phyloP scores from a whole-genome alignment of 2,329 filamentous ascomycete genomes.

The Macrophomina tecta region DNA sequence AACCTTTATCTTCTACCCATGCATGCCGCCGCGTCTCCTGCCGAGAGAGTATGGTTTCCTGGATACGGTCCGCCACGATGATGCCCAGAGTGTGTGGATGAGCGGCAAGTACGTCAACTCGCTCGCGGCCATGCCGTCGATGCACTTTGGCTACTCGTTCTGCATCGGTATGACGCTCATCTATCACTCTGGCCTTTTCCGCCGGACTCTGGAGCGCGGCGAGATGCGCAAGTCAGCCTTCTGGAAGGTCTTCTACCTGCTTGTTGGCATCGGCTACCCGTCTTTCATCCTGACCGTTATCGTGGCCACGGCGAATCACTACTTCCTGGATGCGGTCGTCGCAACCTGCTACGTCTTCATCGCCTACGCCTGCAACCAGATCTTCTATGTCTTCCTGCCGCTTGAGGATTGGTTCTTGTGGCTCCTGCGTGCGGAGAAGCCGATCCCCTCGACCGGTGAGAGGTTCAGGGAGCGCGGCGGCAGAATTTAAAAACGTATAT shows the following conservation, averaged over 20 bases:
- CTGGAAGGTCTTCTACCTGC: constrained; percentile 53
- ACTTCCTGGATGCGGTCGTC: constrained; percentile 61
- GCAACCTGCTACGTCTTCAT: constrained; percentile 56
- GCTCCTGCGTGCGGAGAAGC: constrained; percentile 58
- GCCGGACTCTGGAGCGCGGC: constrained; percentile 49
- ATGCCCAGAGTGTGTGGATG: constrained; percentile 56
- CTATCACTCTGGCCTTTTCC: constrained; percentile 59
- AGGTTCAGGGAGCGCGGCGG: constrained; percentile 48
- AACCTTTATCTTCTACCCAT: constrained; percentile 60
- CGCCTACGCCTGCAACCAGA: constrained; percentile 56
- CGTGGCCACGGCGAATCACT: constrained; percentile 68
- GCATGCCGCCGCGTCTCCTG: constrained; percentile 59
- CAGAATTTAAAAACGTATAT: constrained; percentile 33
- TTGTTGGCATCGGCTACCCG: constrained; percentile 59
- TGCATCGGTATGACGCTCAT: constrained; percentile 59
- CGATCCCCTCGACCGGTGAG: constrained; percentile 60
- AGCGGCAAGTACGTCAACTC: constrained; percentile 54
- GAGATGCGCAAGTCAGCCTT: constrained; percentile 50
- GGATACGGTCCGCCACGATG: constrained; percentile 55
- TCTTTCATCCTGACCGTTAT: constrained; percentile 62
- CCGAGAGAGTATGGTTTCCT: constrained; percentile 53
- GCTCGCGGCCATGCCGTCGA: constrained; percentile 55
- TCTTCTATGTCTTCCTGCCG: constrained; percentile 59
- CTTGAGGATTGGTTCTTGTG: constrained; percentile 59
- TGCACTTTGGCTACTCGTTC: constrained; percentile 63